These are phyloP conservation scores for Neolentinus lepideus DNA, from an alignment of 1,284 basidiomycete genomes.

Conservation along the genomic window DNA sequence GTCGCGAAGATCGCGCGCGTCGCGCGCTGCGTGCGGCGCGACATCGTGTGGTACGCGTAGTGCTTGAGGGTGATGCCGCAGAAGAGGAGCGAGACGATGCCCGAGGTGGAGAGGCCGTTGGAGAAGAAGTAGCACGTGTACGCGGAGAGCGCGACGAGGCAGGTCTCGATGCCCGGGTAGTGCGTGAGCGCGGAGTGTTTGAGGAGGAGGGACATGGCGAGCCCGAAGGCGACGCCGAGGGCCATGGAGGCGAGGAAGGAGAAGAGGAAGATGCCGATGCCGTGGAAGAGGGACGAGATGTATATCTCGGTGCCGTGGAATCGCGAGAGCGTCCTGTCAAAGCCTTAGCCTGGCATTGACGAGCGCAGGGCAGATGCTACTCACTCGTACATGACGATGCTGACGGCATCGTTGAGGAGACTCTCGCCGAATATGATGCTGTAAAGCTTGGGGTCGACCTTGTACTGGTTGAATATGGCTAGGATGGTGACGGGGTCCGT, in stretches of 20 bases:
- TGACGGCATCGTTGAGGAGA: conserved; percentile 96
- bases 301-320: conserved; percentile 91
- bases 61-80: conserved; percentile 99
- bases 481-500: conserved; percentile 99
- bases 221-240: conserved; percentile 87
- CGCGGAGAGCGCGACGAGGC: conserved; percentile 89
- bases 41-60: conserved; percentile 99
- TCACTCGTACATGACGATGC: conserved; percentile 99
- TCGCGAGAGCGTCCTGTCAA: conserved; percentile 75
- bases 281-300: conserved; percentile 87
- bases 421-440: conserved; percentile 98
- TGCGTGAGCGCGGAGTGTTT: conserved; percentile 89
- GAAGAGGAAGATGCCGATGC: conserved; percentile 92
- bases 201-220: conserved; percentile 86
- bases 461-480: conserved; percentile 98
- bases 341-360: conserved; percentile 2
- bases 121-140: conserved; percentile 99
- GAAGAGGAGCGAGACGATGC: conserved; percentile 96
- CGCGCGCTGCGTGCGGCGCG: conserved; percentile 85
- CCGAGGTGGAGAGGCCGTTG: conserved; percentile 90
- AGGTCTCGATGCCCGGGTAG: conserved; percentile 92
- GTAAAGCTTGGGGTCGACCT: conserved; percentile 98
- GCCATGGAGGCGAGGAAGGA: conserved; percentile 94
- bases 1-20: conserved; percentile 95
- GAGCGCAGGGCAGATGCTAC: conserved; percentile 29